These are phyloP conservation scores for Syzygium grande DNA, from an alignment of 345 rosid species.

Conservation along the genomic window DNA sequence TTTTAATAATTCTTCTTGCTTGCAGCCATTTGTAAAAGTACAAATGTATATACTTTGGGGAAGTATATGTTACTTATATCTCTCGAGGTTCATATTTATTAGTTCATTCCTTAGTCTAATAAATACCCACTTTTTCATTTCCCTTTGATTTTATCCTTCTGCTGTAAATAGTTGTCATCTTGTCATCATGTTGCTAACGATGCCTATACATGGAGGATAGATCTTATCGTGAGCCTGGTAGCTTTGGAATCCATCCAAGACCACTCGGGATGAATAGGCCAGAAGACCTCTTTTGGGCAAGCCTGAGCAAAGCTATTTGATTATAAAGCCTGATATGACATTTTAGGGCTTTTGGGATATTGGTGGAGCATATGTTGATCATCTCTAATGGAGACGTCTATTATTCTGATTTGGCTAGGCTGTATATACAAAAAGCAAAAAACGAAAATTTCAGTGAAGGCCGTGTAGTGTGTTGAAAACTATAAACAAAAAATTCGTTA, in stretches of 20 bases:
- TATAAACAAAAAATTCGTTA: background rate
- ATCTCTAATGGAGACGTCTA: background rate
- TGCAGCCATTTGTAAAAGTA: background rate
- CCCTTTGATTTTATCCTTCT: background rate
- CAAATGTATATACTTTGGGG: background rate
- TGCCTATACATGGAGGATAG: background rate
- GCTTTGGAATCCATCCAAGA: background rate
- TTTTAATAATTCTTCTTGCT: too few relatives aligned
- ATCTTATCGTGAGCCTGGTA: background rate
- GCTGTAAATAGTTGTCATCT: background rate
- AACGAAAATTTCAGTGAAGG: background rate
- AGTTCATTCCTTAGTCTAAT: too few relatives aligned
- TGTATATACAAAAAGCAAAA: background rate
- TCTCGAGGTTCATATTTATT: background rate
- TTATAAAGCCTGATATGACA: background rate
- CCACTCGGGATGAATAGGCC: rapidly evolving
- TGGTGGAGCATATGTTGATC: too few relatives aligned
- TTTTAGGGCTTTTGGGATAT: too few relatives aligned
- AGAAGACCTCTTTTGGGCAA: background rate
- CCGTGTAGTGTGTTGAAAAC: background rate
- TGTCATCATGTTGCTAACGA: background rate
- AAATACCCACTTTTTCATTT: background rate
- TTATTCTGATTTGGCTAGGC: background rate
- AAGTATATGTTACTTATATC: background rate
- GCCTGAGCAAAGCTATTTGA: background rate